Conservation (phyloP, 2,329 filamentous ascomycete species). For the Cladophialophora bantiana region DNA sequence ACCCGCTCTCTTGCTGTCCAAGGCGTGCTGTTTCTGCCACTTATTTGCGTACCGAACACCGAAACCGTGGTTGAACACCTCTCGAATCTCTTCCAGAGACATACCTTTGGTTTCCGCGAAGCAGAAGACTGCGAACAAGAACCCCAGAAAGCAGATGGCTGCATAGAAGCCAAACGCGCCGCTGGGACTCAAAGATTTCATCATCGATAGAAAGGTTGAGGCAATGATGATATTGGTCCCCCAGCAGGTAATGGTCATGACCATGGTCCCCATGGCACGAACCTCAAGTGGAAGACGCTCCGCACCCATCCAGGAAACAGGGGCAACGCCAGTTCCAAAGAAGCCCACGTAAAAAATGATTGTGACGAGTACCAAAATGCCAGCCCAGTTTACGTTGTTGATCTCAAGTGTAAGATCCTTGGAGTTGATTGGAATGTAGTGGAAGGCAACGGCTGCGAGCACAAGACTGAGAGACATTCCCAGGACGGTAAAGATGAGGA, state of each 20-base stretch:
- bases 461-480: constrained; percentile 79
- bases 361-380: constrained; percentile 70
- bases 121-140: constrained; percentile 71
- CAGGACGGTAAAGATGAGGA: constrained; percentile 81
- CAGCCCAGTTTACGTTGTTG: constrained; percentile 42
- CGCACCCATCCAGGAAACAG: constrained; percentile 94
- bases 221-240: constrained; percentile 83
- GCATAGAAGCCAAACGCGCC: constrained; percentile 84
- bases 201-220: constrained; percentile 84
- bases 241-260: constrained; percentile 77
- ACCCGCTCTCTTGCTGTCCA: constrained; percentile 18
- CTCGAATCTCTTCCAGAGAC: constrained; percentile 79
- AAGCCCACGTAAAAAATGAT: constrained; percentile 84
- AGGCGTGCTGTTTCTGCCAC: constrained; percentile 28
- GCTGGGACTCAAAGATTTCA: constrained; percentile 74
- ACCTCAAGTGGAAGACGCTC: constrained; percentile 81
- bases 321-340: constrained; percentile 86
- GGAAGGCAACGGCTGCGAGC: constrained; percentile 75
- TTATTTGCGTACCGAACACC: constrained; percentile 63
- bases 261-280: constrained; percentile 67
- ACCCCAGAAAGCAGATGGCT: constrained; percentile 71
- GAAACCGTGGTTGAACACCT: constrained; percentile 74
- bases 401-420: constrained; percentile 30
- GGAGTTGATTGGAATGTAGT: constrained; percentile 57
- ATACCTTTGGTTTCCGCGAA: constrained; percentile 88